Conservation (phyloP, 1,284 basidiomycete species). For the Rhizopogon parksii region DNA sequence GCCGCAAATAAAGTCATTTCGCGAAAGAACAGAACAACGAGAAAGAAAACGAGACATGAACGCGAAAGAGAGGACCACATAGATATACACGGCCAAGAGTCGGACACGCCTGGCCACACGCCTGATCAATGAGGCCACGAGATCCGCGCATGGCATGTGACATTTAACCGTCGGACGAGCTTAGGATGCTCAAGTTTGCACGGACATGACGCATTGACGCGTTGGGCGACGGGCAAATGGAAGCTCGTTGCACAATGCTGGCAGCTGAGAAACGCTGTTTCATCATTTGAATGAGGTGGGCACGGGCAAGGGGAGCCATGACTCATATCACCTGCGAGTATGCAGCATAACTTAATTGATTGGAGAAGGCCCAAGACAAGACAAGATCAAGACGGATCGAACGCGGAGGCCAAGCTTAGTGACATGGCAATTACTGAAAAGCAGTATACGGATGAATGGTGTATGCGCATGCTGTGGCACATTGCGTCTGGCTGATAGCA, state of each 20-base stretch:
- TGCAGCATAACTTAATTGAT: neutral
- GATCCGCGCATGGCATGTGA: neutral
- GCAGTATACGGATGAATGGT: neutral
- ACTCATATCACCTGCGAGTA: neutral
- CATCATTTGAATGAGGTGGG: neutral
- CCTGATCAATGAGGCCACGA: constrained; percentile 12
- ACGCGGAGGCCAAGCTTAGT: too few relatives aligned
- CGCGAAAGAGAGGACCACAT: neutral
- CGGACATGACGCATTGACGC: neutral
- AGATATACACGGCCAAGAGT: constrained; percentile 15
- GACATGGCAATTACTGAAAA: too few relatives aligned
- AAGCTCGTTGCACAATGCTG: neutral
- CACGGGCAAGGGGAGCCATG: neutral
- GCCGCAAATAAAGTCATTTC: constrained; percentile 19
- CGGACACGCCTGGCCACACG: constrained; percentile 14
- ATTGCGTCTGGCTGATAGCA: too few relatives aligned
- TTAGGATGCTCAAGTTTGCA: neutral
- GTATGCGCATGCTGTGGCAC: too few relatives aligned
- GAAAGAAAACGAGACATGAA: constrained; percentile 8
- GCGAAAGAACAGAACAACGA: constrained; percentile 16
- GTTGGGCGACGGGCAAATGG: neutral
- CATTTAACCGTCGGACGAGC: neutral
- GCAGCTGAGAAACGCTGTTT: neutral
- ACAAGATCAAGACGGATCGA: neutral
- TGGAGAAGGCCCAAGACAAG: neutral